Conservation (phyloP, 352 stramenopile species). For the Phytophthora pseudosyringae region DNA sequence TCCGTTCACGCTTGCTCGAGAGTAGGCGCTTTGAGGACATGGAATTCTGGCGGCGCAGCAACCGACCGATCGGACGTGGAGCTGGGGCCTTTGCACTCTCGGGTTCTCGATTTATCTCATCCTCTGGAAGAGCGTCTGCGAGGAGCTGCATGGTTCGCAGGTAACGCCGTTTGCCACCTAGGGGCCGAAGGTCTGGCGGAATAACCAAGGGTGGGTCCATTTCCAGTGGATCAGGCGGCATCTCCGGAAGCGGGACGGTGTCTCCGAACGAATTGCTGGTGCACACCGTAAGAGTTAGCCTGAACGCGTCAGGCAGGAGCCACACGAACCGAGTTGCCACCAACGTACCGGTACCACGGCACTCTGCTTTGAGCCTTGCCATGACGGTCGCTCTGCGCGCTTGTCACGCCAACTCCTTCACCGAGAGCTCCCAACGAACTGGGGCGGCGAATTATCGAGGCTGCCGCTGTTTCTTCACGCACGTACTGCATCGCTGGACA, state of each 20-base stretch:
- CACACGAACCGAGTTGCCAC: too few relatives aligned
- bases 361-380: constrained; percentile 43
- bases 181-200: constrained; percentile 55
- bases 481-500: constrained; percentile 18
- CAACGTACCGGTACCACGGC: constrained; percentile 68
- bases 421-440: constrained; percentile 15
- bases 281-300: neutral
- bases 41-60: constrained; percentile 26
- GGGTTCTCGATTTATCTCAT: constrained; percentile 15
- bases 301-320: neutral
- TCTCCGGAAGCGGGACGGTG: constrained; percentile 36
- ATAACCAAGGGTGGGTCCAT: constrained; percentile 67
- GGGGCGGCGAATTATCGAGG: constrained; percentile 8
- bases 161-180: constrained; percentile 53
- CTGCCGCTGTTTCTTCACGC: constrained; percentile 1
- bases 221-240: constrained; percentile 46
- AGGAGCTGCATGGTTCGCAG: constrained; percentile 72
- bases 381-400: neutral
- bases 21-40: constrained; percentile 25
- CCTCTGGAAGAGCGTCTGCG: constrained; percentile 21
- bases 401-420: constrained; percentile 8
- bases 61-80: neutral
- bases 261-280: constrained; percentile 74
- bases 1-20: constrained; percentile 22
- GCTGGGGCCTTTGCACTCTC: neutral